Evolutionary conservation across 139 green algal species (phyloP).

Genomic region (Cymbomonas tetramitiformis): DNA sequence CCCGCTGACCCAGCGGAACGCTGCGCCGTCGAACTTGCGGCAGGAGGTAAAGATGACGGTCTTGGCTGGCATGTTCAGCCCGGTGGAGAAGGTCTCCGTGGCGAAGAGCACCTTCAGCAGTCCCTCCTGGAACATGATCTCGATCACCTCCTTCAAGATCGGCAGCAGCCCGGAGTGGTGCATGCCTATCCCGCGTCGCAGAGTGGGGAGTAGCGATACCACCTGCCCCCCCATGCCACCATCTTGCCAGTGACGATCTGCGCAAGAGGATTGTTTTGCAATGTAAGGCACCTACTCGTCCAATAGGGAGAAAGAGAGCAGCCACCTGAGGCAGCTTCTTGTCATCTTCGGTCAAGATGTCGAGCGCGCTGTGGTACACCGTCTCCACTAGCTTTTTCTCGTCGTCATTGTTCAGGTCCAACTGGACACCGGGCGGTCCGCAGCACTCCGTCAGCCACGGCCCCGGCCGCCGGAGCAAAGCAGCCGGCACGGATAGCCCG

Average conservation of each 20-base stretch:
- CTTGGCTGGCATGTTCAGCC: slow-evolving; percentile 93
- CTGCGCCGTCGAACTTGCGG: slow-evolving; percentile 77
- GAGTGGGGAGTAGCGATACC: slow-evolving; percentile 57
- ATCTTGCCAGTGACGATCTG: no score
- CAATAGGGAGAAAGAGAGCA: slow-evolving; percentile 66
- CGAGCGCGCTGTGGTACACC: slow-evolving; percentile 60
- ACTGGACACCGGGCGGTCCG: no score
- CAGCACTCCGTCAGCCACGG: no score
- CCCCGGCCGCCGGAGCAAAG: no score
- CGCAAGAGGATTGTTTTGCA: no score
- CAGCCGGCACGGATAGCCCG: no score
- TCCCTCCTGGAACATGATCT: slow-evolving; percentile 87
- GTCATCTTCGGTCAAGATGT: slow-evolving; percentile 63
- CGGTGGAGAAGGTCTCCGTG: slow-evolving; percentile 94
- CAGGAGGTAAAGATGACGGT: slow-evolving; percentile 80
- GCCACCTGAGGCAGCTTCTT: slow-evolving; percentile 52
- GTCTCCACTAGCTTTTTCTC: slow-evolving; percentile 44
- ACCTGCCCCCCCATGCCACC: slow-evolving; percentile 34
- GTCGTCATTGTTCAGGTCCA: slow-evolving; percentile 47
- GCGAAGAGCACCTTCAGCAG: slow-evolving; percentile 36
- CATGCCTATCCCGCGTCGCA: slow-evolving; percentile 72
- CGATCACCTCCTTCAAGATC: slow-evolving; percentile 89
- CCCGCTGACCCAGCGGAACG: slow-evolving; percentile 41
- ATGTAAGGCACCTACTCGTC: no score
- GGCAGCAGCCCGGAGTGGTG: slow-evolving; percentile 89